Percentiles rank a stretch among this genome's conserved stretches.
Evolutionary conservation across 2,329 filamentous ascomycete species (phyloP).

Genomic region (Botrytis sinoallii): DNA sequence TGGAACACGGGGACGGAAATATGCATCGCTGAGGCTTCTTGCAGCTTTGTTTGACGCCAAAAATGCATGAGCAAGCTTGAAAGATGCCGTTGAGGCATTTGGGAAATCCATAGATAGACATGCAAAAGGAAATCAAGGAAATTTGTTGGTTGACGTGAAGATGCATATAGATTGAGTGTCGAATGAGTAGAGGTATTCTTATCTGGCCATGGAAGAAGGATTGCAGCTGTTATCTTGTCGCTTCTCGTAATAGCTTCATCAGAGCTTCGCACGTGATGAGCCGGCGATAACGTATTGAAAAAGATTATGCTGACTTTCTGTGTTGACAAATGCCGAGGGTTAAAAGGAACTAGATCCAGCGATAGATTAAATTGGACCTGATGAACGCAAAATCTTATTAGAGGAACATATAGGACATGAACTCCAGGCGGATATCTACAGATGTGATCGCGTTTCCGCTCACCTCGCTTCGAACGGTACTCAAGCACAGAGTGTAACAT

Average conservation of each 20-base stretch:
- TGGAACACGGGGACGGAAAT: constrained; percentile 4
- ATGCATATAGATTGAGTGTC: not conserved
- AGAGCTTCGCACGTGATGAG: constrained; percentile 12
- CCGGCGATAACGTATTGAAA: not conserved
- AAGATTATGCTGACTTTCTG: not conserved
- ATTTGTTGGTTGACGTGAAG: constrained; percentile 2
- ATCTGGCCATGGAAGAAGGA: constrained; percentile 10
- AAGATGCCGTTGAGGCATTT: not conserved
- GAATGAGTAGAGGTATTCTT: constrained; percentile 17
- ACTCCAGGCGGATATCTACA: not conserved
- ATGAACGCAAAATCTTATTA: not conserved
- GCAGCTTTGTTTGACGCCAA: constrained; percentile 8
- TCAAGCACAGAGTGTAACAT: not conserved
- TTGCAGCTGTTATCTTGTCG: constrained; percentile 18
- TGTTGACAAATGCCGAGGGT: not conserved
- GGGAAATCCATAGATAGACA: not conserved
- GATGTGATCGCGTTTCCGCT: not conserved
- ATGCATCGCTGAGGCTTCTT: not conserved
- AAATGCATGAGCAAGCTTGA: constrained; percentile 2
- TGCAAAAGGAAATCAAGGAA: not conserved
- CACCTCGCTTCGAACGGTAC: not conserved
- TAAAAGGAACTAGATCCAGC: not conserved
- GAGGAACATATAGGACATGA: not conserved
- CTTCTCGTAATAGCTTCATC: constrained; percentile 20
- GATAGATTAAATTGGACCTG: not conserved